Conservation (phyloP, 495 filamentous ascomycete species). For the Penicillium fimorum region DNA sequence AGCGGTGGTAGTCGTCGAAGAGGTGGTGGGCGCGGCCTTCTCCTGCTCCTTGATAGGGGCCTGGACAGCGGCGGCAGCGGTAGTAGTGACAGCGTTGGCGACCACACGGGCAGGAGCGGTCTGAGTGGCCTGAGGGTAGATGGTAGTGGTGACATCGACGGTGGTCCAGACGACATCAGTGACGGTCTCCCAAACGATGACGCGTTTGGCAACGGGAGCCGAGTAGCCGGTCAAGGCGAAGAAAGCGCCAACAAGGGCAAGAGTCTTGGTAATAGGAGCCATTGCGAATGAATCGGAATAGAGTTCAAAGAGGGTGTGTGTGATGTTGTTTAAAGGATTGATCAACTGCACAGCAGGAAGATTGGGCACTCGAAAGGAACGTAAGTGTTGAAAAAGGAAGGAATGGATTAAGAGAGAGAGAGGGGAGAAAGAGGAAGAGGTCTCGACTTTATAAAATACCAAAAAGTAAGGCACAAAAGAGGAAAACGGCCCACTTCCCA, state of each 20-base stretch:
- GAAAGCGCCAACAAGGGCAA: conserved; percentile 43
- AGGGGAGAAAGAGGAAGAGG: conserved; percentile 7
- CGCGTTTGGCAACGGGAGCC: conserved; percentile 43
- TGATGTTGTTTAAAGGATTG: conserved; percentile 16
- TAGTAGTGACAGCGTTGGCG: conserved; percentile 17
- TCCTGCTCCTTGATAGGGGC: conserved; percentile 12
- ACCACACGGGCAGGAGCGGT: conserved; percentile 16
- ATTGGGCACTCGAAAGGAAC: conserved; percentile 29
- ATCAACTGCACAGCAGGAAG: conserved; percentile 44
- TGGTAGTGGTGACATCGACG: conserved; percentile 44
- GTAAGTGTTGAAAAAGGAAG: conserved; percentile 23
- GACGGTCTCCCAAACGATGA: conserved; percentile 33
- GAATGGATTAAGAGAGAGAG: conserved; percentile 12
- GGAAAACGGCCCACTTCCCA: not conserved
- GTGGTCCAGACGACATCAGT: conserved; percentile 42
- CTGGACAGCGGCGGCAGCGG: conserved; percentile 13
- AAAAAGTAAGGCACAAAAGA: not conserved
- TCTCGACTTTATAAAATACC: conserved; percentile 11
- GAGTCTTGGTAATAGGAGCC: conserved; percentile 44
- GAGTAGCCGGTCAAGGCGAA: conserved; percentile 37
- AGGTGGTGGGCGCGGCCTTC: conserved; percentile 14
- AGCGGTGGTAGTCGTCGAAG: conserved; percentile 14
- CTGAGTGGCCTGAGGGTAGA: conserved; percentile 30
- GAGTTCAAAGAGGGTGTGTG: conserved; percentile 14
- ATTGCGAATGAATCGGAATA: conserved; percentile 26